Conservation (phyloP, 2,329 filamentous ascomycete genomes). For the Fulvia fulva region DNA sequence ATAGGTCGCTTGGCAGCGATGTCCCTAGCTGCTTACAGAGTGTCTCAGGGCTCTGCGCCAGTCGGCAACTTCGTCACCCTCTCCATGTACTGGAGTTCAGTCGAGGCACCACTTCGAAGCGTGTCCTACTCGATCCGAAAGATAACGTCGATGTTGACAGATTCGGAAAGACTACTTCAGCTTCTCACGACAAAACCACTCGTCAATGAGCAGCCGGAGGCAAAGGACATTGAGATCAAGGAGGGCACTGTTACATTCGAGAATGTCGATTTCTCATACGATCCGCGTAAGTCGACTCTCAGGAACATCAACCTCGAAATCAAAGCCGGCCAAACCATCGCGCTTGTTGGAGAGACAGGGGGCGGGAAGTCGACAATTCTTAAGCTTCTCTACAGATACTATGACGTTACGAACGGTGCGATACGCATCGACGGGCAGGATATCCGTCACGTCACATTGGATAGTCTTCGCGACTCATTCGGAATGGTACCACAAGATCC, state of each 20-base stretch:
- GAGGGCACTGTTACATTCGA: slow-evolving; percentile 53
- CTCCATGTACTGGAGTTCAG: slow-evolving; percentile 58
- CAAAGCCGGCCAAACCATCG: slow-evolving; percentile 53
- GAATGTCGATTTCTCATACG: slow-evolving; percentile 55
- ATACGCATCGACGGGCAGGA: slow-evolving; percentile 59
- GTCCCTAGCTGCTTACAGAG: slow-evolving; percentile 52
- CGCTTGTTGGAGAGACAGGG: slow-evolving; percentile 60
- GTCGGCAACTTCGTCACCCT: slow-evolving; percentile 63
- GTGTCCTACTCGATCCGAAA: slow-evolving; percentile 49
- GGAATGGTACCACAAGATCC: slow-evolving; percentile 64
- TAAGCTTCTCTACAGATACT: slow-evolving; percentile 59
- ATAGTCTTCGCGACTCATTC: slow-evolving; percentile 55
- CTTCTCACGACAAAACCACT: slow-evolving; percentile 57
- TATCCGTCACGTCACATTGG: slow-evolving; percentile 55
- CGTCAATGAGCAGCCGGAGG: slow-evolving; percentile 48
- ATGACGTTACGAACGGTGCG: slow-evolving; percentile 53
- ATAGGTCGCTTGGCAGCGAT: slow-evolving; percentile 48
- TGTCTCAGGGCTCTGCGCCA: slow-evolving; percentile 46
- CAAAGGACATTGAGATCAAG: slow-evolving; percentile 43
- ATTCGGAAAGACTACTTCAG: slow-evolving; percentile 59
- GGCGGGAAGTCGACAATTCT: slow-evolving; percentile 61
- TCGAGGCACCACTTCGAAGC: slow-evolving; percentile 47
- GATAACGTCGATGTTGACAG: slow-evolving; percentile 54
- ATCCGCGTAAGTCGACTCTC: slow-evolving; percentile 50
- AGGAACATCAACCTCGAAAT: slow-evolving; percentile 48